These are phyloP conservation scores for Phytophthora tubulina DNA, from an alignment of 352 stramenopile genomes.

Conservation along the genomic window DNA sequence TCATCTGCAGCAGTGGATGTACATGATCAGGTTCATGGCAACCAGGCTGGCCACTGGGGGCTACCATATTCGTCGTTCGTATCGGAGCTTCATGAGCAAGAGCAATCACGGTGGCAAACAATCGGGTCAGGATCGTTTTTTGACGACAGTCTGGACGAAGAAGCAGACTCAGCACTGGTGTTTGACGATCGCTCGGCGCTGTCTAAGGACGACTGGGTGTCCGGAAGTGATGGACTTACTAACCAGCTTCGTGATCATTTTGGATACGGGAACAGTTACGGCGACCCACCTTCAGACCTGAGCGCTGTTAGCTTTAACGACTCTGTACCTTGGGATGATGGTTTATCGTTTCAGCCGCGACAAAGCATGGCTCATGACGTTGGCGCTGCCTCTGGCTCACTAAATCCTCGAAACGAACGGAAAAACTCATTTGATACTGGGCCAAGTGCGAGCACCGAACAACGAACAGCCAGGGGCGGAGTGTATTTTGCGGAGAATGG, in stretches of 20 bases:
- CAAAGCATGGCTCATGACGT: conserved; percentile 21
- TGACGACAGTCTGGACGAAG: conserved; percentile 51
- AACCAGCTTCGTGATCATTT: conserved; percentile 38
- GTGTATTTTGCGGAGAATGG: conserved; percentile 14
- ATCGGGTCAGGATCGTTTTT: conserved; percentile 16
- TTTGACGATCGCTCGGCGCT: conserved; percentile 41
- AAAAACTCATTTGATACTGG: conserved; percentile 15
- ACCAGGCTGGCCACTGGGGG: conserved; percentile 21
- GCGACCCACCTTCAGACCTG: conserved; percentile 56
- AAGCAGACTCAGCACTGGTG: conserved; percentile 55
- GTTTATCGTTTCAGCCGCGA: conserved; percentile 51
- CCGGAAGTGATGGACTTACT: conserved; percentile 11
- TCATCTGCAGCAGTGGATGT: background rate
- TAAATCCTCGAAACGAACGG: background rate
- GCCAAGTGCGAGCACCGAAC: too few relatives aligned
- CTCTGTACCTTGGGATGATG: conserved; percentile 79
- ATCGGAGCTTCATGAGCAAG: conserved; percentile 39
- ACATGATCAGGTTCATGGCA: conserved; percentile 22
- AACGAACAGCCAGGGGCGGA: conserved; percentile 1
- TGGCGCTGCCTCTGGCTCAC: background rate
- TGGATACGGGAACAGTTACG: conserved; percentile 26
- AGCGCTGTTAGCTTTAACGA: conserved; percentile 85
- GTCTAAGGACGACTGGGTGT: conserved; percentile 32
- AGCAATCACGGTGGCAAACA: conserved; percentile 26
- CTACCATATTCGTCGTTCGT: conserved; percentile 43